Evolutionary conservation across 768 basidiomycete genomes (phyloP).

Genomic region (Mycena polygramma): DNA sequence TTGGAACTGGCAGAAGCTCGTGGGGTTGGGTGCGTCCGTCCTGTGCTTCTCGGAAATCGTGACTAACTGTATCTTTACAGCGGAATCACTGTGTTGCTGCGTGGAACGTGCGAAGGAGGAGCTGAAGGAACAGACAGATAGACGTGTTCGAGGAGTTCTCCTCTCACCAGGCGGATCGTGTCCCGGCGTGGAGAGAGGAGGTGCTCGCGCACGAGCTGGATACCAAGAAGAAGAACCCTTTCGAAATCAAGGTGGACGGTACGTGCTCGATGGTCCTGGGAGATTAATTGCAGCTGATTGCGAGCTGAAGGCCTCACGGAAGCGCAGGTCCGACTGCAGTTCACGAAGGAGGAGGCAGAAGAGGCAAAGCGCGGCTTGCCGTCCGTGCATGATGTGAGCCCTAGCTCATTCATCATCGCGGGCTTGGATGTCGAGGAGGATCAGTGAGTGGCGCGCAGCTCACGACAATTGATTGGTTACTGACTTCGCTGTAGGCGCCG

Average conservation of each 20-base stretch:
- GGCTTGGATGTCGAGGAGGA: conserved; percentile 9
- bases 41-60: no score
- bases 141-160: no score
- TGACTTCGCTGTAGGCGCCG: not conserved
- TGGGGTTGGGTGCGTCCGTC: not conserved
- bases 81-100: not conserved
- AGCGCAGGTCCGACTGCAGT: not conserved
- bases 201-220: no score
- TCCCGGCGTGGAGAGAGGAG: no score
- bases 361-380: not conserved
- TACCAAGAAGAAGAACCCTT: not conserved
- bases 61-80: no score
- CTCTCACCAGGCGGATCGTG: no score
- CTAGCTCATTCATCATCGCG: not conserved
- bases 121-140: no score
- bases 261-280: no score
- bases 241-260: not conserved
- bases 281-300: not conserved
- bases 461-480: no score
- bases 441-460: not conserved
- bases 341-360: conserved; percentile 7
- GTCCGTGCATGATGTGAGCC: not conserved
- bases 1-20: conserved; percentile 35
- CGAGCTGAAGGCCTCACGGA: not conserved
- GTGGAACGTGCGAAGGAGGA: not conserved